phyloP scores from a whole-genome alignment of 331 rosid species.

The Pyrus hybrid region DNA sequence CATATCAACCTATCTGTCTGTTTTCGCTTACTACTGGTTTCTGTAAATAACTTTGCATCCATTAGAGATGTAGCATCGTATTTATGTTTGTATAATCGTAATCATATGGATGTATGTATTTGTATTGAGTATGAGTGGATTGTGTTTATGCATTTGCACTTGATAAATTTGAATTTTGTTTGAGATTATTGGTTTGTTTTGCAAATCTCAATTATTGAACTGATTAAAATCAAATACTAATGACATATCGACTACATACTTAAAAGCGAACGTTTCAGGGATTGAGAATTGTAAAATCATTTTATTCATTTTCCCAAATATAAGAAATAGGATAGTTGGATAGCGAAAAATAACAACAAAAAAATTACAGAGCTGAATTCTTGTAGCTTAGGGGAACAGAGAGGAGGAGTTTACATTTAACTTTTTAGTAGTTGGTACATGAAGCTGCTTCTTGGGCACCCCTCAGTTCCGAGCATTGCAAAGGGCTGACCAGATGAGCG shows the following conservation, averaged over 20 bases:
- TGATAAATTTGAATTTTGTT: neutral
- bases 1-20: neutral
- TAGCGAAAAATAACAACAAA: neutral
- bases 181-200: neutral
- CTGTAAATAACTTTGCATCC: conserved; percentile 38
- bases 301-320: neutral
- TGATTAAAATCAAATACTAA: neutral
- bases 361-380: neutral
- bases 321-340: neutral
- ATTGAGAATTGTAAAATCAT: neutral
- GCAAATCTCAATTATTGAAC: neutral
- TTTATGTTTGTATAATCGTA: neutral
- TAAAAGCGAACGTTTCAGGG: no score
- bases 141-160: neutral
- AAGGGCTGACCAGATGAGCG: conserved; percentile 52
- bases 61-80: conserved; percentile 21
- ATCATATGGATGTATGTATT: neutral
- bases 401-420: neutral
- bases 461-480: conserved; percentile 61
- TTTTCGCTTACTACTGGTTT: neutral
- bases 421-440: conserved; percentile 35
- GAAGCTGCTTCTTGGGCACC: conserved; percentile 19
- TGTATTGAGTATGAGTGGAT: neutral
- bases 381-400: neutral
- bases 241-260: neutral